These are phyloP conservation scores for Suhomyces taliae DNA, from an alignment of 1,139 yeast species.

Conservation along the genomic window DNA sequence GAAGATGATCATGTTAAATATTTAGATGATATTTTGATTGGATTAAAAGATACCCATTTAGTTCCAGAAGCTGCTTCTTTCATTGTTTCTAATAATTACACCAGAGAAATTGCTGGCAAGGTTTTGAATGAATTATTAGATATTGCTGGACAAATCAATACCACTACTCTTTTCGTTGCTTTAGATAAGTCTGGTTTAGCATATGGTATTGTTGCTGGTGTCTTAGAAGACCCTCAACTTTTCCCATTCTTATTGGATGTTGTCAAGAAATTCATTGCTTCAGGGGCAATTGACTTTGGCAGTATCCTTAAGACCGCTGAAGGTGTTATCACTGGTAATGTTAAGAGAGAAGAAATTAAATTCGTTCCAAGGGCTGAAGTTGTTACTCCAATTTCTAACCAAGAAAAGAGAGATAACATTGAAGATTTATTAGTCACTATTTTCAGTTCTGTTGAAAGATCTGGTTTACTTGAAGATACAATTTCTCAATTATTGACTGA, in stretches of 20 bases:
- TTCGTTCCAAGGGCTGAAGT: background rate
- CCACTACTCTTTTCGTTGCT: constrained; percentile 33
- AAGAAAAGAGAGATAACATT: constrained; percentile 31
- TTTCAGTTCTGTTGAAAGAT: constrained; percentile 28
- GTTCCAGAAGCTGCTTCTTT: constrained; percentile 28
- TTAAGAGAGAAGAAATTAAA: constrained; percentile 7
- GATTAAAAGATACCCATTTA: constrained; percentile 25
- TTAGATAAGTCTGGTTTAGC: constrained; percentile 36
- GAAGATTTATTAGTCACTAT: constrained; percentile 37
- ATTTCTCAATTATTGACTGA: constrained; percentile 27
- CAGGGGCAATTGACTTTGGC: constrained; percentile 21
- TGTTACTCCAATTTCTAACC: background rate
- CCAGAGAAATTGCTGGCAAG: constrained; percentile 21
- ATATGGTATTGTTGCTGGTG: constrained; percentile 30
- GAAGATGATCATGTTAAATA: constrained; percentile 23
- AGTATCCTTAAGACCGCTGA: constrained; percentile 22
- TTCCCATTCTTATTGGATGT: constrained; percentile 29
- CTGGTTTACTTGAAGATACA: constrained; percentile 31
- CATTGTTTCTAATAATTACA: constrained; percentile 27
- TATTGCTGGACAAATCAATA: constrained; percentile 21
- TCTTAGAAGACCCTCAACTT: constrained; percentile 27
- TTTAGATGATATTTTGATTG: constrained; percentile 28
- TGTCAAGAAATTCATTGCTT: constrained; percentile 21
- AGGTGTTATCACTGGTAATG: background rate
- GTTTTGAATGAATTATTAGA: constrained; percentile 21